These are phyloP conservation scores for Pseudogymnoascus sp. DNA, from an alignment of 2,329 filamentous ascomycete genomes.

Conservation along the genomic window DNA sequence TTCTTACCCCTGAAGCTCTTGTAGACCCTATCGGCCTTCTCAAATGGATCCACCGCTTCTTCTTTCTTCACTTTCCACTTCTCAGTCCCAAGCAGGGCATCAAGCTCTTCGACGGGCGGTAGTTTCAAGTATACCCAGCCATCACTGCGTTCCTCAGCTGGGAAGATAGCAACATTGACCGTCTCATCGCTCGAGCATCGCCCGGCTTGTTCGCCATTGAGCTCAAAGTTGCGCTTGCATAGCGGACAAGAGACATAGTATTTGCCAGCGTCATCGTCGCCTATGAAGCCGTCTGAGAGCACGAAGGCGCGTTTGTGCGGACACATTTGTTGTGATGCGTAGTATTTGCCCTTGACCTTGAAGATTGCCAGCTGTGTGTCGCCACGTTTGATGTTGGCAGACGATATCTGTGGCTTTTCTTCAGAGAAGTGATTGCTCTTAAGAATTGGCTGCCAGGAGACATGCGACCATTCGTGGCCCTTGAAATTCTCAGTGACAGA, in stretches of 20 bases:
- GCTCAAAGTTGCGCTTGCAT: slow-evolving; percentile 84
- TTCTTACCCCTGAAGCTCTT: neutral
- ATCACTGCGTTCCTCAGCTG: slow-evolving; percentile 64
- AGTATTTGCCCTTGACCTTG: slow-evolving; percentile 71
- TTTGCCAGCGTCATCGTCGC: slow-evolving; percentile 44
- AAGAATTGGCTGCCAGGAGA: slow-evolving; percentile 75
- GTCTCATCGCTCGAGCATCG: slow-evolving; percentile 65
- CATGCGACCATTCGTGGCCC: slow-evolving; percentile 53
- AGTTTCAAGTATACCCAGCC: slow-evolving; percentile 73
- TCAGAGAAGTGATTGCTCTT: slow-evolving; percentile 60
- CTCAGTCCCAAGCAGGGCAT: slow-evolving; percentile 66
- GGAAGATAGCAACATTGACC: slow-evolving; percentile 76
- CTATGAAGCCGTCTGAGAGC: slow-evolving; percentile 77
- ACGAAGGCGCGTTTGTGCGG: slow-evolving; percentile 86
- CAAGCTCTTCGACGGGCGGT: slow-evolving; percentile 72
- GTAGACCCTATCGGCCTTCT: slow-evolving; percentile 24
- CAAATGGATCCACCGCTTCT: slow-evolving; percentile 29
- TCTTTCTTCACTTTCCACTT: slow-evolving; percentile 76
- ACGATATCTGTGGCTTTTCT: slow-evolving; percentile 61
- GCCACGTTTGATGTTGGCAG: slow-evolving; percentile 71
- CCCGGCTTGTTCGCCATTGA: slow-evolving; percentile 56
- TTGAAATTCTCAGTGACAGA: slow-evolving; percentile 64
- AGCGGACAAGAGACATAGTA: slow-evolving; percentile 84
- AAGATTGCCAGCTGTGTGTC: slow-evolving; percentile 86
- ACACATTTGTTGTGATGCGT: slow-evolving; percentile 90